Evolutionary conservation across 768 basidiomycete genomes (phyloP).

Genomic region (Tylopilus vinaceipallidus): DNA sequence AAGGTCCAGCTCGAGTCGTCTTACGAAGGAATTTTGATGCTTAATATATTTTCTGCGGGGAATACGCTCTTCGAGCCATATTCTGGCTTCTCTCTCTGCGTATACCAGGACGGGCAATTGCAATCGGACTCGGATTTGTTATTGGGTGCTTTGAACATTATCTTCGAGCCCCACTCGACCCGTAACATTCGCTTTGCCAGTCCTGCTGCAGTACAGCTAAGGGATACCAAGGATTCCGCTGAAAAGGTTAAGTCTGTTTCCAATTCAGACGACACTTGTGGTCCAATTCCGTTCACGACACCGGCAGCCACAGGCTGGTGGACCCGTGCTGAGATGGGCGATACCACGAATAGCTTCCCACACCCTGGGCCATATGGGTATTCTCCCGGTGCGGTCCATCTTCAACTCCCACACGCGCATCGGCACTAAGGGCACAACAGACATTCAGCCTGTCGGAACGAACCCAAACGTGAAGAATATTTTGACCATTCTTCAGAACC

Average conservation of each 20-base stretch:
- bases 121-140: background rate
- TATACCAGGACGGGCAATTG: background rate
- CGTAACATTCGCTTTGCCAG: constrained; percentile 12
- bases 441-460: constrained; percentile 9
- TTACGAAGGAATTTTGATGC: constrained; percentile 5
- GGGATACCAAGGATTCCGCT: background rate
- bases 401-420: background rate
- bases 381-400: constrained; percentile 1
- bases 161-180: constrained; percentile 11
- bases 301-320: constrained; percentile 2
- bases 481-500: background rate
- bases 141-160: constrained; percentile 11
- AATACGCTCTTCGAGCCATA: background rate
- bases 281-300: constrained; percentile 1
- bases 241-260: too few species aligned
- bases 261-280: background rate
- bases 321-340: background rate
- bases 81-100: constrained; percentile 2
- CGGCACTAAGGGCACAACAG: background rate
- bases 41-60: background rate
- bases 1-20: background rate
- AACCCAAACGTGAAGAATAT: background rate
- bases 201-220: background rate
- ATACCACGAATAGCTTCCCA: constrained; percentile 6
- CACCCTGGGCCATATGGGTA: background rate